A percentile compares a stretch with the other conserved stretches of the same genome.
Evolutionary conservation across 768 basidiomycete genomes (phyloP).

Genomic region (Boletus rubescentipes): DNA sequence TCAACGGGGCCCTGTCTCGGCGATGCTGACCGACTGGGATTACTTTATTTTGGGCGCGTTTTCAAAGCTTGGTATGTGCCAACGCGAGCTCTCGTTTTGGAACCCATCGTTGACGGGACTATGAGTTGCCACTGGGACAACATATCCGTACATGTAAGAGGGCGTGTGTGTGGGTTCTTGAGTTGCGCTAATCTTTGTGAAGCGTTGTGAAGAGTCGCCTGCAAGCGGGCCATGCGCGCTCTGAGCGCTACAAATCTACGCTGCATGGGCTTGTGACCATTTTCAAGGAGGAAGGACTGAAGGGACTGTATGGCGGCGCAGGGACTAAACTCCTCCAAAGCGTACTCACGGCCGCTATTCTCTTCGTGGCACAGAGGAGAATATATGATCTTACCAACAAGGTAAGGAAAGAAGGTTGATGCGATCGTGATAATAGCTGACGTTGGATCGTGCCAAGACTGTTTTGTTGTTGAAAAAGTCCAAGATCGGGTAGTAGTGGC

Average conservation of each 20-base stretch:
- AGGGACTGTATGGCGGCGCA: conserved; percentile 85
- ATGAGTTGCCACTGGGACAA: conserved; percentile 51
- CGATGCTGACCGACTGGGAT: conserved; percentile 76
- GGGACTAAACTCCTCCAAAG: conserved; percentile 88
- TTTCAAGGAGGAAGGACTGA: conserved; percentile 73
- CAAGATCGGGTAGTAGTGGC: not conserved
- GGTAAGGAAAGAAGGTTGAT: conserved; percentile 21
- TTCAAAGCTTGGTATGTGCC: conserved; percentile 73
- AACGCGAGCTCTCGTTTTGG: not conserved
- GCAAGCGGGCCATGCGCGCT: conserved; percentile 69
- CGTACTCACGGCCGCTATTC: conserved; percentile 89
- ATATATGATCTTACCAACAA: conserved; percentile 71
- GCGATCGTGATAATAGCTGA: not conserved
- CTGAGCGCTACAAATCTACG: conserved; percentile 72
- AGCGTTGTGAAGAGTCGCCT: conserved; percentile 76
- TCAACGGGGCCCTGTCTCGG: conserved; percentile 43
- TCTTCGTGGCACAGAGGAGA: conserved; percentile 87
- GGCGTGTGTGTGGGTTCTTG: not conserved
- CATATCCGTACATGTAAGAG: conserved; percentile 75
- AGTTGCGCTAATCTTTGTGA: conserved; percentile 1
- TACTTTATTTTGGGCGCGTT: conserved; percentile 94
- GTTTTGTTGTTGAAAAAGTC: conserved; percentile 12
- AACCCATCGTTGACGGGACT: not conserved
- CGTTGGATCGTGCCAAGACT: conserved; percentile 6
- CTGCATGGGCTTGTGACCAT: conserved; percentile 78